Conservation (phyloP, 2,329 filamentous ascomycete genomes). For the Cladosporium austrohemisphaericum region DNA sequence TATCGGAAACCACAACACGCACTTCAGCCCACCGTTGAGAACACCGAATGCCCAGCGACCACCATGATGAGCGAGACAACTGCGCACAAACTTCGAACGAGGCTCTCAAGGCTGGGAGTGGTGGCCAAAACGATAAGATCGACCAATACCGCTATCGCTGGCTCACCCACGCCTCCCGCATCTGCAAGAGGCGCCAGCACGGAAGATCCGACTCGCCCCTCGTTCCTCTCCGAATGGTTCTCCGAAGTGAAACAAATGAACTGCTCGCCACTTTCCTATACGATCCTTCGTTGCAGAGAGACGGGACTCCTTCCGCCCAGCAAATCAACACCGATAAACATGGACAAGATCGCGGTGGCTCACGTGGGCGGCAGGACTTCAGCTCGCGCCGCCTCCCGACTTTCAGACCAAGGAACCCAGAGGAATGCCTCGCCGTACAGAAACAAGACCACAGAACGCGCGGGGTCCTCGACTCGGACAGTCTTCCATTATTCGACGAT, state of each 20-base stretch:
- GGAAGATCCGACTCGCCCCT: neutral
- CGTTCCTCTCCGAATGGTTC: neutral
- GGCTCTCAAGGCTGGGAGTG: slow-evolving; percentile 7
- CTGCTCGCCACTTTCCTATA: too few relatives aligned
- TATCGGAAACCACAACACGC: too few relatives aligned
- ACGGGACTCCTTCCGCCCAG: too few relatives aligned
- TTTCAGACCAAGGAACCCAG: neutral
- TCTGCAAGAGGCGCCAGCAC: neutral
- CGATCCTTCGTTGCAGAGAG: too few relatives aligned
- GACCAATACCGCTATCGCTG: slow-evolving; percentile 7
- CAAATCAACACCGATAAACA: too few relatives aligned
- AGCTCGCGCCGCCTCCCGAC: too few relatives aligned
- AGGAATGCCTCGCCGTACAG: neutral
- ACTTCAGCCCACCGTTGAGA: too few relatives aligned
- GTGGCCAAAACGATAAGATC: neutral
- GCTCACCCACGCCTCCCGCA: slow-evolving; percentile 11
- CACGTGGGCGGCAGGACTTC: too few relatives aligned
- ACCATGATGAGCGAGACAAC: too few relatives aligned
- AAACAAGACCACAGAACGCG: neutral
- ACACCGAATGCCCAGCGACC: too few relatives aligned
- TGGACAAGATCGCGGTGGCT: too few relatives aligned
- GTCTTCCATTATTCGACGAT: slow-evolving; percentile 13
- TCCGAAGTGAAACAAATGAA: too few relatives aligned
- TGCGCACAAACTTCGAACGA: slow-evolving; percentile 10
- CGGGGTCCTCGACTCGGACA: slow-evolving; percentile 12